Evolutionary conservation across 2,329 filamentous ascomycete genomes (phyloP).

Genomic region (Ceratocystis huliohia): DNA sequence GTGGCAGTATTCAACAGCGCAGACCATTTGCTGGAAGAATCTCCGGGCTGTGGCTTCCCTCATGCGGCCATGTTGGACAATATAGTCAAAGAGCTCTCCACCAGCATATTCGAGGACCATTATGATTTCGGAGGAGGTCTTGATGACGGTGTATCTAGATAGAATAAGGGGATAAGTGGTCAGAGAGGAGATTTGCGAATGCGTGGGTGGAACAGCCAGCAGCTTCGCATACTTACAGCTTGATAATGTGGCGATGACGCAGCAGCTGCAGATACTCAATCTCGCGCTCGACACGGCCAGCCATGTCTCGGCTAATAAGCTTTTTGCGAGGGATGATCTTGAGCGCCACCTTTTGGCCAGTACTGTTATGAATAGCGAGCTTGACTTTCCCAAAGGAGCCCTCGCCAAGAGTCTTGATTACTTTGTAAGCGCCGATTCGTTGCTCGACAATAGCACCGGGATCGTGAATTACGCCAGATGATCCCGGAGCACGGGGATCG

Average conservation of each 20-base stretch:
- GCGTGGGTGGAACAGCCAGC: not conserved
- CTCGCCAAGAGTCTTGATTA: conserved; percentile 82
- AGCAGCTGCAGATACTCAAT: conserved; percentile 95
- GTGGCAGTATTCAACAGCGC: conserved; percentile 97
- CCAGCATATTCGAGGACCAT: conserved; percentile 99
- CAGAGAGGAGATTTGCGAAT: not conserved
- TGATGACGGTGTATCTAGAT: conserved; percentile 82
- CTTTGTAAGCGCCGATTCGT: conserved; percentile 81
- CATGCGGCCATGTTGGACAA: conserved; percentile 86
- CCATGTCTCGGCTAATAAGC: conserved; percentile 94
- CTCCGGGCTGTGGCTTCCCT: conserved; percentile 84
- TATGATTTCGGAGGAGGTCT: conserved; percentile 85
- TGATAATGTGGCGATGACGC: conserved; percentile 96
- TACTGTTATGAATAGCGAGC: conserved; percentile 82
- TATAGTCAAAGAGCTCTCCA: conserved; percentile 94
- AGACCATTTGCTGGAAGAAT: conserved; percentile 98
- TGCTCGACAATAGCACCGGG: conserved; percentile 42
- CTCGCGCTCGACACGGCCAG: conserved; percentile 89
- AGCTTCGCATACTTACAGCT: conserved; percentile 51
- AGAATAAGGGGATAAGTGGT: not conserved
- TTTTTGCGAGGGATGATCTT: conserved; percentile 97
- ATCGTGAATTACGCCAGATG: conserved; percentile 36
- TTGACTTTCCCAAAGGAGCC: conserved; percentile 99
- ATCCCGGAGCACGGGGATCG: conserved; percentile 24
- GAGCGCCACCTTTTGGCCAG: conserved; percentile 86